Evolutionary conservation across 2,329 filamentous ascomycete genomes (phyloP).

Genomic region (Blastomyces emzantsi): DNA sequence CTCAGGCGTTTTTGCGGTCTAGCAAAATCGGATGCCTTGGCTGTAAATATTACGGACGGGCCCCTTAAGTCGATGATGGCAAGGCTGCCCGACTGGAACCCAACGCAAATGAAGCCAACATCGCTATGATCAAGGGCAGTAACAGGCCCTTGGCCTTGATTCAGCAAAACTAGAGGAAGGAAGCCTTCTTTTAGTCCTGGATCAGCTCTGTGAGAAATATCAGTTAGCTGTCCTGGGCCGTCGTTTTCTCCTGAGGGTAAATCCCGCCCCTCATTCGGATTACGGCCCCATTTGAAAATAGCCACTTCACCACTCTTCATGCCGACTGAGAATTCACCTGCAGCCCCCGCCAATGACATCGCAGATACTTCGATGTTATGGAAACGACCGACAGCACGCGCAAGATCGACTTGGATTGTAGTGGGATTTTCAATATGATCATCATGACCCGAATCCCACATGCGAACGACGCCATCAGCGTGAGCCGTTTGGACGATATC

Average conservation of each 20-base stretch:
- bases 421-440: constrained; percentile 86
- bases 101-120: constrained; percentile 81
- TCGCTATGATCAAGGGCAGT: constrained; percentile 77
- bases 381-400: constrained; percentile 69
- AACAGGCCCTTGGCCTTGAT: constrained; percentile 74
- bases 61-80: constrained; percentile 81
- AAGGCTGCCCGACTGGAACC: constrained; percentile 72
- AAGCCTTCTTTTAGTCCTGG: constrained; percentile 66
- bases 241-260: constrained; percentile 43
- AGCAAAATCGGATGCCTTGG: constrained; percentile 60
- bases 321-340: constrained; percentile 77
- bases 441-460: constrained; percentile 87
- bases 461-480: constrained; percentile 78
- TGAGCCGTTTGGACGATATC: constrained; percentile 82
- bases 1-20: constrained; percentile 69
- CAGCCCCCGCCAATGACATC: constrained; percentile 71
- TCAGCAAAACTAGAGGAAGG: constrained; percentile 68
- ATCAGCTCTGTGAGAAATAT: constrained; percentile 66
- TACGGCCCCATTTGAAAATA: constrained; percentile 80
- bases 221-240: constrained; percentile 61
- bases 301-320: constrained; percentile 74
- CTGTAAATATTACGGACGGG: constrained; percentile 71
- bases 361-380: constrained; percentile 66
- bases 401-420: constrained; percentile 77
- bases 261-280: constrained; percentile 61